These are phyloP conservation scores for Blepharisma undulans DNA, from an alignment of 169 alveolate genomes.

Conservation along the genomic window DNA sequence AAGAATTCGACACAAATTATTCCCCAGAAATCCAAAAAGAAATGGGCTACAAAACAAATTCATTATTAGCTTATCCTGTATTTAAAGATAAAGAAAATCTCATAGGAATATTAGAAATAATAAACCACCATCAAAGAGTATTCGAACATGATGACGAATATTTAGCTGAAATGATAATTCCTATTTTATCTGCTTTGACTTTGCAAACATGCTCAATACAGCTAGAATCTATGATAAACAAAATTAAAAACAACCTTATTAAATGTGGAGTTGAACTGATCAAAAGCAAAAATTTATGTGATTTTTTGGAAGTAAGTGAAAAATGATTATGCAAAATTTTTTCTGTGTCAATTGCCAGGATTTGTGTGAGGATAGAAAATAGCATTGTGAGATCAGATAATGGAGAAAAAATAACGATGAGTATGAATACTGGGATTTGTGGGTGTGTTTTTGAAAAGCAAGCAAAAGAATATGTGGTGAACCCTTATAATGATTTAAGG, in stretches of 20 bases:
- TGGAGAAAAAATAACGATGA: not conserved
- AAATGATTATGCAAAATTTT: not conserved
- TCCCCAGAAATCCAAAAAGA: not conserved
- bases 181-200: not conserved
- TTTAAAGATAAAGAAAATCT: not conserved
- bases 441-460: not conserved
- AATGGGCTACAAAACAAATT: not conserved
- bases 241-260: not conserved
- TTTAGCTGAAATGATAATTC: not conserved
- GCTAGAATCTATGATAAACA: not conserved
- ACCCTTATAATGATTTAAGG: not conserved
- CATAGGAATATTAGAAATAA: not conserved
- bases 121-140: not conserved
- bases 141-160: not conserved
- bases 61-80: not conserved
- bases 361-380: not conserved
- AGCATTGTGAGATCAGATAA: not conserved
- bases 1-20: not conserved
- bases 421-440: not conserved
- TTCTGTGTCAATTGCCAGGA: not conserved
- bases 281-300: not conserved
- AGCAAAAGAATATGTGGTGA: not conserved
- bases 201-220: not conserved
- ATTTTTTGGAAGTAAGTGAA: not conserved
- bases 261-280: not conserved